Percentiles rank a stretch among this genome's conserved stretches.
These are phyloP conservation scores for Chaetomiaceae sp. DNA, from an alignment of 2,329 filamentous ascomycete genomes.

Conservation along the genomic window DNA sequence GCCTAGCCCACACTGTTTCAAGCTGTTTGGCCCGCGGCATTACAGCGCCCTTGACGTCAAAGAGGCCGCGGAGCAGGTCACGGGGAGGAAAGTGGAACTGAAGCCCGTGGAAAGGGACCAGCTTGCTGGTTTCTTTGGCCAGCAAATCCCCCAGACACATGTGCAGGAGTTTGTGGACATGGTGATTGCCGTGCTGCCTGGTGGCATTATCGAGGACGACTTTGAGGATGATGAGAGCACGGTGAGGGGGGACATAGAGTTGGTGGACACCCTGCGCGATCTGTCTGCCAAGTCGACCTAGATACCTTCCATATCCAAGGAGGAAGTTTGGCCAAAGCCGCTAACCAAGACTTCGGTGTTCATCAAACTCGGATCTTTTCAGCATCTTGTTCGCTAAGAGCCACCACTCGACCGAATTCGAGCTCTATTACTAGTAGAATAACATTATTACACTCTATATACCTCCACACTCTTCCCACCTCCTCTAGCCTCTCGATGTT, in stretches of 20 bases:
- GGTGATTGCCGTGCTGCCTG: not conserved
- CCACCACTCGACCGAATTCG: too few relatives aligned
- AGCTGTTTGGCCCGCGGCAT: not conserved
- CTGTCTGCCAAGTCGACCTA: not conserved
- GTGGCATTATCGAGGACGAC: not conserved
- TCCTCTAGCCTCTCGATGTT: too few relatives aligned
- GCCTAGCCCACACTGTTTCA: not conserved
- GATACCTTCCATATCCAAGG: too few relatives aligned
- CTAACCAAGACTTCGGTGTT: too few relatives aligned
- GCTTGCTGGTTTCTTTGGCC: not conserved
- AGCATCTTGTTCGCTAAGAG: too few relatives aligned
- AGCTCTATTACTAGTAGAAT: too few relatives aligned
- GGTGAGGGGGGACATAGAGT: not conserved
- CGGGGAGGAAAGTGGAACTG: not conserved
- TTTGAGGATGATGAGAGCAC: not conserved
- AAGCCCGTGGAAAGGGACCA: not conserved
- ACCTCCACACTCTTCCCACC: too few relatives aligned
- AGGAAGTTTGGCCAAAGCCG: too few relatives aligned
- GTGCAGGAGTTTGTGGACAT: slow-evolving; percentile 2
- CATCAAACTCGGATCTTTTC: too few relatives aligned
- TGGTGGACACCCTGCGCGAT: not conserved
- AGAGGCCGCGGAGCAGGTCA: not conserved
- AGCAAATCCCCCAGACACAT: not conserved
- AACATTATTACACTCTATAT: too few relatives aligned
- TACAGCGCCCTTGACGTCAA: not conserved